Percentiles rank a stretch among this genome's conserved stretches.
phyloP scores from a whole-genome alignment of 2,329 filamentous ascomycete genomes.

The Calonectria henricotiae region DNA sequence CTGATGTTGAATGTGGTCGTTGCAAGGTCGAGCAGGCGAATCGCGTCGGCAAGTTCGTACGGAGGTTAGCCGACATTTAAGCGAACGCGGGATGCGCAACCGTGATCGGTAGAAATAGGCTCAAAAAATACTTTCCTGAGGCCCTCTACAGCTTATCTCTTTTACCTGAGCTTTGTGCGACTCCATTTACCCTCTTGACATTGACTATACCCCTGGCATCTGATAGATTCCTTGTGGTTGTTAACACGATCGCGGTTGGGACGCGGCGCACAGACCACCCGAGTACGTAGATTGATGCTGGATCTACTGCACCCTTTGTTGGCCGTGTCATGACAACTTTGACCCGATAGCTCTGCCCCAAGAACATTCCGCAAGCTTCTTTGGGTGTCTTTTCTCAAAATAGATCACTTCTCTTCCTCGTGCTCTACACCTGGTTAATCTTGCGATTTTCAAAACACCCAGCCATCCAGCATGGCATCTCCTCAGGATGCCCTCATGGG shows the following conservation, averaged over 20 bases:
- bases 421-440: background rate
- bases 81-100: slow-evolving; percentile 30
- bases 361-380: background rate
- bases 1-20: slow-evolving; percentile 36
- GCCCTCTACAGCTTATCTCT: background rate
- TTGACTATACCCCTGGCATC: background rate
- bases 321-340: slow-evolving; percentile 15
- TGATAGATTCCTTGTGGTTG: background rate
- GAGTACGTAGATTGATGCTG: slow-evolving; percentile 14
- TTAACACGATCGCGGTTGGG: slow-evolving; percentile 20
- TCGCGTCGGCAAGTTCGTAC: slow-evolving; percentile 38
- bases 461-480: slow-evolving; percentile 52
- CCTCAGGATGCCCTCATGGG: slow-evolving; percentile 56
- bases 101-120: background rate
- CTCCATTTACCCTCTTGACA: no score
- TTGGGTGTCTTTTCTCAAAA: background rate
- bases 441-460: background rate
- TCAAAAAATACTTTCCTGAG: background rate
- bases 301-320: slow-evolving; percentile 5
- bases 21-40: slow-evolving; percentile 35
- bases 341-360: background rate
- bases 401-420: background rate
- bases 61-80: slow-evolving; percentile 50
- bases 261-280: slow-evolving; percentile 19
- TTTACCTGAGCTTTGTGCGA: background rate